Conservation (phyloP, 2,329 filamentous ascomycete species). For the Coniochaeta sp. region DNA sequence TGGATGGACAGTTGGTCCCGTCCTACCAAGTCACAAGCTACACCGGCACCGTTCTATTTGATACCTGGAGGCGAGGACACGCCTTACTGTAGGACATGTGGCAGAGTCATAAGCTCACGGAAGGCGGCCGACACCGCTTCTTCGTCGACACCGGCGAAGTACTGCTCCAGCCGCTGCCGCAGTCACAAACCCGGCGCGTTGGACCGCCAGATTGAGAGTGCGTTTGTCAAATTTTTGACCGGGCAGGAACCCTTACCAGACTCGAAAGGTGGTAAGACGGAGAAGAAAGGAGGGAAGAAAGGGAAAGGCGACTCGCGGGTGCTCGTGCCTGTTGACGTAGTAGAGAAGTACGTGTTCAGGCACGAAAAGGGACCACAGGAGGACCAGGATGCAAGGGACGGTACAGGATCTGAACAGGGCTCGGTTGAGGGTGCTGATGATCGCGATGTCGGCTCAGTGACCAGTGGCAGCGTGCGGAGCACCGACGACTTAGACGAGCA, state of each 20-base stretch:
- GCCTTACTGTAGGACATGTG: conserved; percentile 50
- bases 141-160: conserved; percentile 31
- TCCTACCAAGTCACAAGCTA: conserved; percentile 29
- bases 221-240: conserved; percentile 31
- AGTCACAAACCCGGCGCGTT: conserved; percentile 37
- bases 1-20: conserved; percentile 35
- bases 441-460: conserved; percentile 18
- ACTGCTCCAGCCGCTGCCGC: conserved; percentile 49
- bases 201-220: conserved; percentile 41
- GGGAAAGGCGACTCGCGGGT: conserved; percentile 43
- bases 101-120: conserved; percentile 40
- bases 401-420: conserved; percentile 34
- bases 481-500: conserved; percentile 37
- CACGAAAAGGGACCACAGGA: conserved; percentile 34
- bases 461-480: conserved; percentile 17
- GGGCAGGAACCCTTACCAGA: conserved; percentile 8
- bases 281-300: conserved; percentile 19
- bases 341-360: conserved; percentile 43
- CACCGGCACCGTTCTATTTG: conserved; percentile 47
- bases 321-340: conserved; percentile 38
- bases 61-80: conserved; percentile 34
- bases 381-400: conserved; percentile 26
- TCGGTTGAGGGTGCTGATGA: conserved; percentile 11
- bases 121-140: conserved; percentile 9
- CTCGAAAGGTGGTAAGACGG: conserved; percentile 4